Base-by-base conservation (phyloP, 208 protist species). In the Vickermania ingenoplastis region DNA sequence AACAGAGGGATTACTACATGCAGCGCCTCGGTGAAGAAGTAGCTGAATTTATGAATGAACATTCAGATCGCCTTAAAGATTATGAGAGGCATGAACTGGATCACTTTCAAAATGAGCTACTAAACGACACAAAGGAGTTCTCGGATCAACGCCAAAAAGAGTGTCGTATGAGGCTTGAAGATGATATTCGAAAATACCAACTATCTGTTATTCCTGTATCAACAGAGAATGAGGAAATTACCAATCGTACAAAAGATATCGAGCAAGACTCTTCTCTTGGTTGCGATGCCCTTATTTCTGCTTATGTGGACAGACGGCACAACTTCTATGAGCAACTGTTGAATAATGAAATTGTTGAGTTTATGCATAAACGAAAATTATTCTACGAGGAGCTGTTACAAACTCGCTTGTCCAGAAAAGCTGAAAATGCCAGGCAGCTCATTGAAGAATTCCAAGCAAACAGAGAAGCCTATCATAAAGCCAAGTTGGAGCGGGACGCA, bases 381-480 rank as follows among this genome's bases (percentile, higher is more conserved):
- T 83, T 83, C 53, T 83, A 80, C 55, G 77, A 80, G 57, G 77
- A 83, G 17, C 41, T 83, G 14, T 41, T 83, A 0, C 69, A 83
- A 27, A 70, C 70, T 1, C 70, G 73, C 41, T 59, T 61, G 11
- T 68, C 72, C 26, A 72, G 77, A 21, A 69, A 79, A 48, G 66
- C 68, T 3, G 70, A 68, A 0, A 83, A 83, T 48, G 63, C 80
- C 24, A 64, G 71, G 3, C 31, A 69, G 0, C 66, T 80, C 62
- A 84, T 70, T 2, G 73, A 76, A 41, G 55, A 68, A 51, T 83
- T 70, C 25, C 62, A 62, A 17, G 57, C 30, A 14, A n/a, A 71
- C 7, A 61, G 73, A 1, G 57, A 72, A n/a, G 49, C 24, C 0
- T 79, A 76, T 51, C 79, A 83, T 59, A 59, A 75, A 17, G 63